Evolutionary conservation across 345 rosid species (phyloP).

Genomic region (Brassica nigra): DNA sequence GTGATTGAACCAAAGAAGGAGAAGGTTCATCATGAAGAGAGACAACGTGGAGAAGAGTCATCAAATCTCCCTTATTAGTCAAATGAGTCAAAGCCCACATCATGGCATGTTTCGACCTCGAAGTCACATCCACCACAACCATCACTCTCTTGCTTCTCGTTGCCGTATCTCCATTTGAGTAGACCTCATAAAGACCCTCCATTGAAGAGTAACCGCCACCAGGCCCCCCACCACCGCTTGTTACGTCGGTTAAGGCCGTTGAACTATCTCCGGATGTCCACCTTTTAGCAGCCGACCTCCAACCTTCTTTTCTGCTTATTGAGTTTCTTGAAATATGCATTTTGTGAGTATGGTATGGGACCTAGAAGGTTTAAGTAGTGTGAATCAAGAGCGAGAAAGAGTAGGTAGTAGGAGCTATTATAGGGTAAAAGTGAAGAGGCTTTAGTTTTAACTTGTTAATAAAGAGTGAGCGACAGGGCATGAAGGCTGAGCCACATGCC

Average conservation of each 20-base stretch:
- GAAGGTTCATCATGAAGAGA: conserved; percentile 42
- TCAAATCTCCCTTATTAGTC: conserved; percentile 72
- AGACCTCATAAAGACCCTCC: conserved; percentile 53
- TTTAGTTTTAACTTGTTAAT: conserved; percentile 22
- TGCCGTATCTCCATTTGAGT: conserved; percentile 42
- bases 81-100: conserved; percentile 97
- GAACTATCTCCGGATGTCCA: conserved; percentile 49
- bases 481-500: conserved; percentile 37
- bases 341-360: conserved; percentile 13
- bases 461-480: conserved; percentile 38
- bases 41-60: conserved; percentile 72
- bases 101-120: conserved; percentile 89
- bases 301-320: conserved; percentile 54
- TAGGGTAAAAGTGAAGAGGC: conserved; percentile 6
- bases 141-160: conserved; percentile 75
- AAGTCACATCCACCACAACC: conserved; percentile 83
- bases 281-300: conserved; percentile 60
- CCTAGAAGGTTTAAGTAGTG: conserved; percentile 16
- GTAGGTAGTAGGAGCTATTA: conserved; percentile 13
- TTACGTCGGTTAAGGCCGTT: conserved; percentile 27
- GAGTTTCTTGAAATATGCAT: conserved; percentile 49
- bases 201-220: conserved; percentile 45
- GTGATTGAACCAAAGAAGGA: conserved; percentile 64
- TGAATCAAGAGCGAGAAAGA: conserved; percentile 25
- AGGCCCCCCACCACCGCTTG: conserved; percentile 6